A percentile compares a stretch with the other conserved stretches of the same genome.
Conservation (phyloP, 2,329 filamentous ascomycete genomes). For the Hypoxylon sp. region DNA sequence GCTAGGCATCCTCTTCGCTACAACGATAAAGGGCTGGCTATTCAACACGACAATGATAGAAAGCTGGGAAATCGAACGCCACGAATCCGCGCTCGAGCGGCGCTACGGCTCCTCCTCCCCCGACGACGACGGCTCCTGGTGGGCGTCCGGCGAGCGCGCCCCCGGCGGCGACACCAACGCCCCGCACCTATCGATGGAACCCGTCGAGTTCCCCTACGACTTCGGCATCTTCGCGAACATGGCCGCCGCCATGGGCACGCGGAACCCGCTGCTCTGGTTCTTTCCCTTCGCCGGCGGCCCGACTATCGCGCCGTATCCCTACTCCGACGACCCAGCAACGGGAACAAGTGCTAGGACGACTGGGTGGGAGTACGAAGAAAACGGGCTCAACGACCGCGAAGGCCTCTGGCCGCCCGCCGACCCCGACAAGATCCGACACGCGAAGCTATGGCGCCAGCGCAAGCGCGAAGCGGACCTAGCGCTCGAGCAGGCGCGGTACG, state of each 20-base stretch:
- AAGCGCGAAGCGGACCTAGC: slow-evolving; percentile 51
- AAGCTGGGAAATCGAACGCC: slow-evolving; percentile 78
- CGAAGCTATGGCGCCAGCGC: slow-evolving; percentile 56
- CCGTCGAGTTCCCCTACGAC: slow-evolving; percentile 87
- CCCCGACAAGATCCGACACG: slow-evolving; percentile 71
- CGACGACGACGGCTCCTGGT: slow-evolving; percentile 56
- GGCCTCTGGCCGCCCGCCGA: slow-evolving; percentile 75
- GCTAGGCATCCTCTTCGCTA: slow-evolving; percentile 75
- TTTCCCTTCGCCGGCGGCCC: slow-evolving; percentile 74
- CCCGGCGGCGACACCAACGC: slow-evolving; percentile 56
- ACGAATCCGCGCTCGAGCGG: slow-evolving; percentile 69
- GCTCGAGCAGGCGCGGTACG: slow-evolving; percentile 46
- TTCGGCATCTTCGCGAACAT: slow-evolving; percentile 82
- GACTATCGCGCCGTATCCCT: slow-evolving; percentile 55
- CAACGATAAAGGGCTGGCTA: slow-evolving; percentile 72
- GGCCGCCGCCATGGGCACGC: slow-evolving; percentile 80
- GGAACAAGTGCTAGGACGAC: slow-evolving; percentile 44
- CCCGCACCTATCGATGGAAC: slow-evolving; percentile 66
- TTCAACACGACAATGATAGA: slow-evolving; percentile 87
- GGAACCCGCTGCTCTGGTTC: slow-evolving; percentile 77
- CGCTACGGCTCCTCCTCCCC: slow-evolving; percentile 54
- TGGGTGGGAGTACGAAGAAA: slow-evolving; percentile 78
- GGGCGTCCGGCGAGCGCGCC: slow-evolving; percentile 50
- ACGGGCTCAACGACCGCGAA: slow-evolving; percentile 78
- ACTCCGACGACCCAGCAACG: background rate